Evolutionary conservation across 2,329 filamentous ascomycete species (phyloP).

Genomic region (Apiospora malaysiana): DNA sequence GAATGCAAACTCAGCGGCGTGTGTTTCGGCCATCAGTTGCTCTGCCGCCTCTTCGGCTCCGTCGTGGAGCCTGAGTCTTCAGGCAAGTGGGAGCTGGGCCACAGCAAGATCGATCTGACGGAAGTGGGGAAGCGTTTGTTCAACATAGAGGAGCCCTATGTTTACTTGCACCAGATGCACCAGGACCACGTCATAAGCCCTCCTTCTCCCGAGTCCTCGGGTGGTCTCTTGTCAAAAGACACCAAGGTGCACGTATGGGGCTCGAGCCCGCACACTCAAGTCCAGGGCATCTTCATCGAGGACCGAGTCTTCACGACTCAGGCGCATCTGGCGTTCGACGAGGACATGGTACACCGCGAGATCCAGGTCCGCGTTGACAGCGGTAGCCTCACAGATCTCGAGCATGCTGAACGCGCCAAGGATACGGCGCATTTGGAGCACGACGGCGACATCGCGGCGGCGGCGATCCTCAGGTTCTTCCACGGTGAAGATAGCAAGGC

Average conservation of each 20-base stretch:
- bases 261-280: conserved; percentile 65
- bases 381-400: conserved; percentile 67
- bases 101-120: conserved; percentile 68
- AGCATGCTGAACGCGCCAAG: conserved; percentile 66
- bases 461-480: conserved; percentile 68
- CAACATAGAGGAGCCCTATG: conserved; percentile 51
- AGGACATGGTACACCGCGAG: conserved; percentile 70
- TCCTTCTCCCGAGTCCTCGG: conserved; percentile 56
- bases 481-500: conserved; percentile 47
- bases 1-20: conserved; percentile 70
- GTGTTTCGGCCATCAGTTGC: conserved; percentile 83
- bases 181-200: conserved; percentile 71
- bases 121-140: conserved; percentile 72
- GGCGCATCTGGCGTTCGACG: conserved; percentile 79
- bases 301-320: conserved; percentile 74
- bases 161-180: conserved; percentile 81
- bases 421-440: conserved; percentile 67
- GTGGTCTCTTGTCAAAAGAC: conserved; percentile 44
- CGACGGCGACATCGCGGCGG: conserved; percentile 71
- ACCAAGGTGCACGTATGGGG: conserved; percentile 63
- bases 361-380: conserved; percentile 63
- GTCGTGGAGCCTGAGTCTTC: conserved; percentile 68
- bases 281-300: conserved; percentile 76
- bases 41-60: conserved; percentile 73
- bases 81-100: conserved; percentile 75